These are phyloP conservation scores for Ogataea dorogensis DNA, from an alignment of 805 yeast species.

Conservation along the genomic window DNA sequence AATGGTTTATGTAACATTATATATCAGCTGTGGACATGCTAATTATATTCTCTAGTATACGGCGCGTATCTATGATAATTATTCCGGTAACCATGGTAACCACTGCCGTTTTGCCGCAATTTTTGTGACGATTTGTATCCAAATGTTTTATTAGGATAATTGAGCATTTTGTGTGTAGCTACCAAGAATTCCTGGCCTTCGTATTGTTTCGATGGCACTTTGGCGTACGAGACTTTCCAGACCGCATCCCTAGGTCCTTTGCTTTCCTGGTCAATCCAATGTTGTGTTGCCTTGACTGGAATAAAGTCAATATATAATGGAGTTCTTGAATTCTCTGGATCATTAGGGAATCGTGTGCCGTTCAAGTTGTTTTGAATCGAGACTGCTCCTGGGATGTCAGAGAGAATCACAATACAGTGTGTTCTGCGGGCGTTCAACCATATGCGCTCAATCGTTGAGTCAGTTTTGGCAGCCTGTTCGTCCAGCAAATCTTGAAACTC, in stretches of 20 bases:
- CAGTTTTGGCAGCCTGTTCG: conserved; percentile 28
- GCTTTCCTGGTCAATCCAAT: conserved; percentile 48
- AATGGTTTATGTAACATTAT: conserved; percentile 75
- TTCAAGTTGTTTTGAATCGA: conserved; percentile 36
- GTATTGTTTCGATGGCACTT: conserved; percentile 32
- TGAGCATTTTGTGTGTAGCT: conserved; percentile 34
- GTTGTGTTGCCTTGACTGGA: conserved; percentile 44
- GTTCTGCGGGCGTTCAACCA: conserved; percentile 43
- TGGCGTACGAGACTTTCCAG: conserved; percentile 42
- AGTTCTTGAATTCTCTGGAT: conserved; percentile 22
- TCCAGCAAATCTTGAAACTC: conserved; percentile 39
- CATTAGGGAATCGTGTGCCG: conserved; percentile 36
- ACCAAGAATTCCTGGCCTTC: conserved; percentile 28
- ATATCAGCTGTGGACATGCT: conserved; percentile 54
- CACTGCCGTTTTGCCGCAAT: conserved; percentile 15
- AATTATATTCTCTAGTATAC: conserved; percentile 6
- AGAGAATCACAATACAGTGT: conserved; percentile 42
- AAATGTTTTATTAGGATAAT: conserved; percentile 33
- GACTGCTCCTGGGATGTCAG: conserved; percentile 41
- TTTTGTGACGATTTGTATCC: conserved; percentile 34
- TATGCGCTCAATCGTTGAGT: conserved; percentile 39
- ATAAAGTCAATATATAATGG: conserved; percentile 42
- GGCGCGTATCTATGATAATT: conserved; percentile 10
- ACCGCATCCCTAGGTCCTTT: conserved; percentile 43
- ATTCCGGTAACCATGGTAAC: conserved; percentile 6